Percentiles rank a stretch among this genome's conserved stretches.
These are phyloP conservation scores for Sporisorium reilianum DNA, from an alignment of 1,284 basidiomycete species.

Conservation along the genomic window DNA sequence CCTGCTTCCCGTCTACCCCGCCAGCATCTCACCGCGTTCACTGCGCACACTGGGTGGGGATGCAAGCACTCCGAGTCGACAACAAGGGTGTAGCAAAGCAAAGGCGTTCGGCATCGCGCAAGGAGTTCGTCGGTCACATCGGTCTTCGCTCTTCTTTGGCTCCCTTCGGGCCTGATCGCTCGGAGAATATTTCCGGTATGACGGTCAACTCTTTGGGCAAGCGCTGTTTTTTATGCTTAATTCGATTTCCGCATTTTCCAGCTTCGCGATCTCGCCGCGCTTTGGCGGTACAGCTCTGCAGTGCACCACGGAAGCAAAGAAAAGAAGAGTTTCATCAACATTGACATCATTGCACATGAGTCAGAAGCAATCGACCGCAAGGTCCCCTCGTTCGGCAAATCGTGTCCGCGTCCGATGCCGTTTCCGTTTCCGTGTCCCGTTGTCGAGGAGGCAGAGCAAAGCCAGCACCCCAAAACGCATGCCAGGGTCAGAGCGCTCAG, in stretches of 20 bases:
- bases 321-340: not conserved
- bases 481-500: too few species aligned
- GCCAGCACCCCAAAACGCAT: not conserved
- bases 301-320: too few species aligned
- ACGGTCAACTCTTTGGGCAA: not conserved
- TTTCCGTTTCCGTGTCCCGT: too few species aligned
- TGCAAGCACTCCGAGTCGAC: too few species aligned
- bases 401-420: too few species aligned
- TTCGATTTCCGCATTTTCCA: constrained; percentile 6
- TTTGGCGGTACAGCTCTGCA: not conserved
- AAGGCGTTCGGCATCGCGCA: too few species aligned
- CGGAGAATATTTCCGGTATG: constrained; percentile 5
- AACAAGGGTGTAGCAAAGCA: too few species aligned
- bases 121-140: constrained; percentile 3
- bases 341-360: constrained; percentile 8
- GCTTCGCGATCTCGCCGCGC: not conserved
- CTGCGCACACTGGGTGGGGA: too few species aligned
- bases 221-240: not conserved
- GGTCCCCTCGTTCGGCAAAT: not conserved
- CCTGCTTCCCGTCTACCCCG: not conserved
- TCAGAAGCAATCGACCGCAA: constrained; percentile 6
- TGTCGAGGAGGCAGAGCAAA: not conserved
- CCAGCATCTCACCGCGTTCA: too few species aligned
- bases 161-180: not conserved
- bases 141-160: not conserved